Evolutionary conservation across 2,329 filamentous ascomycete species (phyloP).

Genomic region (Nigrospora osmanthi): DNA sequence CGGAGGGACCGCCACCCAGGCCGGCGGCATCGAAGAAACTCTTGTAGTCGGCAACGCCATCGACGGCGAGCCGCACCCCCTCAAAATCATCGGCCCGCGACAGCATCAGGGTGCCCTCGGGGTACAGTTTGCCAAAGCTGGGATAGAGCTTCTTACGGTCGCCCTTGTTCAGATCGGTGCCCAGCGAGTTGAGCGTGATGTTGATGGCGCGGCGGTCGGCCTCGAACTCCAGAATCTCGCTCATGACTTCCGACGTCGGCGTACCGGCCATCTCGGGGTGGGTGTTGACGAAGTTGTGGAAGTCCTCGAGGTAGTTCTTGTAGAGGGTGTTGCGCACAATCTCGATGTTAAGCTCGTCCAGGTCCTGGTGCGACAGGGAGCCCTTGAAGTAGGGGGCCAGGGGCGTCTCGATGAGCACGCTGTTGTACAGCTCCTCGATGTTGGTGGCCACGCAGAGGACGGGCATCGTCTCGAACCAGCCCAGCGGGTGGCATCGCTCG

Average conservation of each 20-base stretch:
- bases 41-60: slow-evolving; percentile 91
- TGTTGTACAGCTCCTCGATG: slow-evolving; percentile 98
- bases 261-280: slow-evolving; percentile 80
- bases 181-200: slow-evolving; percentile 97
- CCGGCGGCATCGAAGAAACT: slow-evolving; percentile 89
- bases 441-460: slow-evolving; percentile 97
- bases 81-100: slow-evolving; percentile 92
- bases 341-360: slow-evolving; percentile 98
- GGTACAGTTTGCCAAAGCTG: slow-evolving; percentile 81
- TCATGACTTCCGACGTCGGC: slow-evolving; percentile 90
- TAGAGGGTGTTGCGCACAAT: slow-evolving; percentile 98
- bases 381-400: slow-evolving; percentile 97
- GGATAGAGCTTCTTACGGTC: slow-evolving; percentile 97
- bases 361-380: slow-evolving; percentile 87
- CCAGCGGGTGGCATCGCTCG: slow-evolving; percentile 91
- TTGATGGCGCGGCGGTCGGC: slow-evolving; percentile 96
- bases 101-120: slow-evolving; percentile 91
- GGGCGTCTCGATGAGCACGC: slow-evolving; percentile 92
- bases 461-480: slow-evolving; percentile 99
- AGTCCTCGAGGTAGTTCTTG: slow-evolving; percentile 99
- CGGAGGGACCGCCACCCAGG: slow-evolving; percentile 61
- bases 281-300: slow-evolving; percentile 88
- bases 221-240: slow-evolving; percentile 92
- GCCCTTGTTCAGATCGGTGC: slow-evolving; percentile 87
- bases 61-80: slow-evolving; percentile 86